Evolutionary conservation across 352 stramenopile genomes (phyloP).

Genomic region (Globisporangium yorkense): DNA sequence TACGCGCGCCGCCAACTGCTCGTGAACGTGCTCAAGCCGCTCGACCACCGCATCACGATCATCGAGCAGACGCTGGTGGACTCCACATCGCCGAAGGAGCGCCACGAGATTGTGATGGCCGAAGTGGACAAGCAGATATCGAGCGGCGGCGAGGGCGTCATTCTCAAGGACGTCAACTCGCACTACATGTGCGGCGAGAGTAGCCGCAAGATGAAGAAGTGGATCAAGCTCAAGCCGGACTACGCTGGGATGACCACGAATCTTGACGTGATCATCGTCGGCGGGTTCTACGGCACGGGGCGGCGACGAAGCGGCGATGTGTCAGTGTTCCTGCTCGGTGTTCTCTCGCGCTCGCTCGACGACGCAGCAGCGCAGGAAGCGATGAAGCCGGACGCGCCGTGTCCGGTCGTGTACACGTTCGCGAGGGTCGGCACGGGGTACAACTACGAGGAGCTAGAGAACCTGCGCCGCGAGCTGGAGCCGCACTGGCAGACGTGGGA

Average conservation of each 20-base stretch:
- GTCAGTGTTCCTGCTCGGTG: constrained; percentile 75
- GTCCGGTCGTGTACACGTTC: constrained; percentile 75
- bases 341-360: constrained; percentile 55
- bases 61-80: constrained; percentile 82
- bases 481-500: constrained; percentile 78
- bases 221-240: constrained; percentile 86
- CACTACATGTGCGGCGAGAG: constrained; percentile 87
- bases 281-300: constrained; percentile 75
- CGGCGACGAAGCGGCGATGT: constrained; percentile 70
- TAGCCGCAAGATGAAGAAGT: constrained; percentile 72
- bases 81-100: constrained; percentile 60
- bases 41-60: constrained; percentile 70
- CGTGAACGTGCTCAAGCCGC: constrained; percentile 52
- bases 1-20: constrained; percentile 53
- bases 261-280: constrained; percentile 74
- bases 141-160: constrained; percentile 77
- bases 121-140: constrained; percentile 65
- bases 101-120: constrained; percentile 77
- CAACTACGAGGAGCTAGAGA: constrained; percentile 67
- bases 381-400: constrained; percentile 36
- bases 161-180: constrained; percentile 82
- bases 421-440: constrained; percentile 82
- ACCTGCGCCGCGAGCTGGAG: constrained; percentile 69
- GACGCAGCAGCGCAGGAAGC: constrained; percentile 38
- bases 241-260: constrained; percentile 85